Evolutionary conservation across 805 yeast genomes (phyloP).

Genomic region (Cyberlindnera suaveolens): DNA sequence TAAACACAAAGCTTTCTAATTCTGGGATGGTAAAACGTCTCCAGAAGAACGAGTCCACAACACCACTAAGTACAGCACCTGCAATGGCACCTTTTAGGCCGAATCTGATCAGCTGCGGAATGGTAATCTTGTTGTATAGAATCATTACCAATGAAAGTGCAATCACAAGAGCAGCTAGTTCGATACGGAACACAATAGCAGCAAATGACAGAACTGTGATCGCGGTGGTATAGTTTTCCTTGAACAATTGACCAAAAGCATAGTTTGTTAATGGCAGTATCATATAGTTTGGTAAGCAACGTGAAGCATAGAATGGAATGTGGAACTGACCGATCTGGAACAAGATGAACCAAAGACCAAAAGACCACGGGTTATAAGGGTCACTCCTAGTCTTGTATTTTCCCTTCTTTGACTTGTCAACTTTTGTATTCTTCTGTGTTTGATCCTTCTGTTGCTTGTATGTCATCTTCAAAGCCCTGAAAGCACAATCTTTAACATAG

Average conservation of each 20-base stretch:
- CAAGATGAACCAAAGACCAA: constrained; percentile 53
- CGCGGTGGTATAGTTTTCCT: constrained; percentile 39
- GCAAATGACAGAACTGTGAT: constrained; percentile 52
- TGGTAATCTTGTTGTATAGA: constrained; percentile 39
- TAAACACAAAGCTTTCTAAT: constrained; percentile 61
- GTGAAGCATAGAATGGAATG: constrained; percentile 67
- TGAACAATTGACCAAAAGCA: constrained; percentile 45
- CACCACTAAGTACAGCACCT: constrained; percentile 43
- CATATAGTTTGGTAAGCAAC: constrained; percentile 84
- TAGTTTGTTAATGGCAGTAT: constrained; percentile 60
- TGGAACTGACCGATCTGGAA: constrained; percentile 72
- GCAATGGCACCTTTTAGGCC: constrained; percentile 41
- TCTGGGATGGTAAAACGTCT: constrained; percentile 60
- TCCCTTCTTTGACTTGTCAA: constrained; percentile 6
- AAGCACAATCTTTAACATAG: constrained; percentile 36
- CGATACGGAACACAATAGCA: constrained; percentile 68
- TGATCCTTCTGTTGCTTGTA: not conserved
- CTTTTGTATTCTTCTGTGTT: not conserved
- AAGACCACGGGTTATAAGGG: constrained; percentile 16
- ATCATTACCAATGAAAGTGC: constrained; percentile 42
- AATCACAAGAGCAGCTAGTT: constrained; percentile 50
- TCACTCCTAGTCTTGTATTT: constrained; percentile 5
- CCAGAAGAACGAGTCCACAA: constrained; percentile 80
- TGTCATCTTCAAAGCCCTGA: constrained; percentile 23
- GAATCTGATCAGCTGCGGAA: constrained; percentile 34